Conservation (phyloP, 768 basidiomycete genomes). For the Trametes punicea region DNA sequence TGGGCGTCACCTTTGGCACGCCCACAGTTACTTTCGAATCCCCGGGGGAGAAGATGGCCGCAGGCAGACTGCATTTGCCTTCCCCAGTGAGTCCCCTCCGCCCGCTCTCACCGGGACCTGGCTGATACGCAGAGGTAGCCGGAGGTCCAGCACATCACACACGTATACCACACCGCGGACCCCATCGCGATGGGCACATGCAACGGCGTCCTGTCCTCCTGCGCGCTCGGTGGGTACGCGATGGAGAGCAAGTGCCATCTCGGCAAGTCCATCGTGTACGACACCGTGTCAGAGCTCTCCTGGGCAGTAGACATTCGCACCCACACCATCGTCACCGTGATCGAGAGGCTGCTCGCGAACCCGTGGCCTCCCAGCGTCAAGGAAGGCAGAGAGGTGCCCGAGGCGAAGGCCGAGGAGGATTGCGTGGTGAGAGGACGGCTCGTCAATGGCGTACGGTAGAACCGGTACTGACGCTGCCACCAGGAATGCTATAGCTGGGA, state of each 20-base stretch:
- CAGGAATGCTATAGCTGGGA: conserved; percentile 75
- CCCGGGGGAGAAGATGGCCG: conserved; percentile 82
- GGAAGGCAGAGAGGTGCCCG: conserved; percentile 60
- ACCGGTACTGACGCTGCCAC: background rate
- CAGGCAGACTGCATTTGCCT: conserved; percentile 79
- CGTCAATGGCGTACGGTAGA: background rate
- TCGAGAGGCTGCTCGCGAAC: conserved; percentile 65
- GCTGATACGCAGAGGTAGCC: conserved; percentile 40
- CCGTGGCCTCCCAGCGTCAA: conserved; percentile 71
- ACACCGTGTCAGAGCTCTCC: conserved; percentile 81
- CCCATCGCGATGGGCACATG: conserved; percentile 91
- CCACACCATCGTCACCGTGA: conserved; percentile 76
- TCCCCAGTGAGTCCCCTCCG: conserved; percentile 54
- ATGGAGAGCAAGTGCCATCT: conserved; percentile 85
- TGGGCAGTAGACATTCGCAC: conserved; percentile 84
- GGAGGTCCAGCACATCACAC: conserved; percentile 75
- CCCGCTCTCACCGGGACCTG: background rate
- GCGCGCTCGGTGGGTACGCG: conserved; percentile 86
- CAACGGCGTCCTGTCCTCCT: conserved; percentile 76
- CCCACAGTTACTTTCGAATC: conserved; percentile 89
- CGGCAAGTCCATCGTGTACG: conserved; percentile 84
- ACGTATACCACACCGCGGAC: conserved; percentile 93
- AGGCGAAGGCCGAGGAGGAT: conserved; percentile 51
- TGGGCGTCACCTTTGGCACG: conserved; percentile 85
- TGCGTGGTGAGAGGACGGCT: conserved; percentile 56